phyloP scores from a whole-genome alignment of 768 basidiomycete genomes.

The Suillus brevipes region DNA sequence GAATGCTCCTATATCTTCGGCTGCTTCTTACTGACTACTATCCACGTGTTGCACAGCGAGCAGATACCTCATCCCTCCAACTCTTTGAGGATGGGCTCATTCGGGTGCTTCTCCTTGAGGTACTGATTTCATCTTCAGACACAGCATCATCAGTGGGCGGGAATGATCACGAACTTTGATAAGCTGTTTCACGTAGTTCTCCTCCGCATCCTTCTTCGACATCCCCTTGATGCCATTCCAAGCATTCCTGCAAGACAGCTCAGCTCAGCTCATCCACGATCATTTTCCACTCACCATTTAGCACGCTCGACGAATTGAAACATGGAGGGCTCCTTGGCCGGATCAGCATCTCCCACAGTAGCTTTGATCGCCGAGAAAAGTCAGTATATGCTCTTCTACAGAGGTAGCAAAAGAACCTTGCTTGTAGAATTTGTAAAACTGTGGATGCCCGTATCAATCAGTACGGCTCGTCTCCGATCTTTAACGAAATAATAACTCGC shows the following conservation, averaged over 20 bases:
- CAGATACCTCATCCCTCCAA: background rate
- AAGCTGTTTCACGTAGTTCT: slow-evolving; percentile 76
- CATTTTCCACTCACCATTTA: slow-evolving; percentile 66
- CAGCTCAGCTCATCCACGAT: slow-evolving; percentile 2
- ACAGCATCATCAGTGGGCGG: background rate
- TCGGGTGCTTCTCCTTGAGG: background rate
- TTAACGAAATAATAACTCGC: slow-evolving; percentile 2
- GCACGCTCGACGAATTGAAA: slow-evolving; percentile 76
- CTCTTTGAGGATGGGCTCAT: slow-evolving; percentile 1
- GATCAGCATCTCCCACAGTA: slow-evolving; percentile 70
- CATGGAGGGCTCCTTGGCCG: slow-evolving; percentile 67
- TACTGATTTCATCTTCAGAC: slow-evolving; percentile 1
- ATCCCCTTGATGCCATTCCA: slow-evolving; percentile 76
- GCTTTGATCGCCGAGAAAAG: slow-evolving; percentile 42
- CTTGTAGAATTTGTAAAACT: slow-evolving; percentile 97
- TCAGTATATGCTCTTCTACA: slow-evolving; percentile 4
- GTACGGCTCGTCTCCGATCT: background rate
- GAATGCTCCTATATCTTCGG: slow-evolving; percentile 1
- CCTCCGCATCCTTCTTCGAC: slow-evolving; percentile 68
- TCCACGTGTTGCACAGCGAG: background rate
- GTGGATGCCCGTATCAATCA: slow-evolving; percentile 15
- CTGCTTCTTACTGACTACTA: background rate
- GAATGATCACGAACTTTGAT: slow-evolving; percentile 49
- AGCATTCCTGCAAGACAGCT: slow-evolving; percentile 64
- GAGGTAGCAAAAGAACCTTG: slow-evolving; percentile 58